Conservation (phyloP, 1,284 basidiomycete species). For the Papiliotrema terrestris region DNA sequence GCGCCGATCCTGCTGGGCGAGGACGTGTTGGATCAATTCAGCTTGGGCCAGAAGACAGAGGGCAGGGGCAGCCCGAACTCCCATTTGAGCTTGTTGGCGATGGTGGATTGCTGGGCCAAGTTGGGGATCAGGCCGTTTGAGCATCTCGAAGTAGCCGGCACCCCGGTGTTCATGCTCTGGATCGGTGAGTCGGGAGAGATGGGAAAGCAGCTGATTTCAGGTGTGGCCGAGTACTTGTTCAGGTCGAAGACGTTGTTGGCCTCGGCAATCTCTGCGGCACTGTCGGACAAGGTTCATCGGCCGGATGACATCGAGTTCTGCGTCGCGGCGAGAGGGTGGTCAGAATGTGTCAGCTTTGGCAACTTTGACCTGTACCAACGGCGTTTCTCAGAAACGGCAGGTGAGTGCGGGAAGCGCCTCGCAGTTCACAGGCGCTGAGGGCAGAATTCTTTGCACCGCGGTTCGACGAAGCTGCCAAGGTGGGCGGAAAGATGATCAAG, state of each 20-base stretch:
- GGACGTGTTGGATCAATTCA: slow-evolving; percentile 83
- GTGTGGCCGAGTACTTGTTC: slow-evolving; percentile 95
- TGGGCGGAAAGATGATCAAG: slow-evolving; percentile 89
- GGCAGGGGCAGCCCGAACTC: slow-evolving; percentile 59
- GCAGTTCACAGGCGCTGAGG: neutral
- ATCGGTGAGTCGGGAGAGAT: slow-evolving; percentile 55
- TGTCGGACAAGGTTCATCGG: slow-evolving; percentile 76
- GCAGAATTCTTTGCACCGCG: slow-evolving; percentile 75
- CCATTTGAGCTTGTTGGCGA: slow-evolving; percentile 91
- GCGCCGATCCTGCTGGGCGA: slow-evolving; percentile 79
- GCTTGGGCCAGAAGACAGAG: slow-evolving; percentile 59
- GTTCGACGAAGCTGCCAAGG: slow-evolving; percentile 77
- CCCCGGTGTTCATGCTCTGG: slow-evolving; percentile 94
- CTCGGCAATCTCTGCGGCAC: slow-evolving; percentile 69
- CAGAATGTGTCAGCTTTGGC: slow-evolving; percentile 88
- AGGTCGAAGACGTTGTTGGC: slow-evolving; percentile 62
- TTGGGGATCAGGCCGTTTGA: slow-evolving; percentile 84
- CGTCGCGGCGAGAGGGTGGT: slow-evolving; percentile 93
- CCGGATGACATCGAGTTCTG: slow-evolving; percentile 92
- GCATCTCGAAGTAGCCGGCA: slow-evolving; percentile 90
- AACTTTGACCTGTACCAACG: slow-evolving; percentile 83
- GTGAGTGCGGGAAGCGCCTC: slow-evolving; percentile 25
- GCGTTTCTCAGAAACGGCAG: slow-evolving; percentile 75
- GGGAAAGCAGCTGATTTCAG: slow-evolving; percentile 14
- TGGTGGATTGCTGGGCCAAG: slow-evolving; percentile 97